Conservation (phyloP, 768 basidiomycete species). For the Arthromyces matolae region DNA sequence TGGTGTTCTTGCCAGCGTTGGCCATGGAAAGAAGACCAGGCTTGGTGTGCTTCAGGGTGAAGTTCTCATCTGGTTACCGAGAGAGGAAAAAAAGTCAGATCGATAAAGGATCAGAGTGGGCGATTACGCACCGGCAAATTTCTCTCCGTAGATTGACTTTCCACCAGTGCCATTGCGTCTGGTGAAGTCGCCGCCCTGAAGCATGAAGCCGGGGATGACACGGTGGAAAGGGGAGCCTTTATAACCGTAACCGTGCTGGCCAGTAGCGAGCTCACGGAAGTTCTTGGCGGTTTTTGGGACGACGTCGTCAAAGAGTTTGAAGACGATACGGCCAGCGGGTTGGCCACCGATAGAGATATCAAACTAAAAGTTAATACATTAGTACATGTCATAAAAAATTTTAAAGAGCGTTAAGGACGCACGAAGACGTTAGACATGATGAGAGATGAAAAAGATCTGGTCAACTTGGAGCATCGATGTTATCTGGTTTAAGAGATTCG, state of each 20-base stretch:
- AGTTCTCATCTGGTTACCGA: slow-evolving; percentile 71
- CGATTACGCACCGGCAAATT: slow-evolving; percentile 50
- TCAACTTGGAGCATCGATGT: slow-evolving; percentile 12
- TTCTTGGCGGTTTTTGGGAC: slow-evolving; percentile 75
- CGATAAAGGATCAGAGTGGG: background rate
- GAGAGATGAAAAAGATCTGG: slow-evolving; percentile 14
- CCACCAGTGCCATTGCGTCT: slow-evolving; percentile 68
- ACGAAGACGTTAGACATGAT: slow-evolving; percentile 39
- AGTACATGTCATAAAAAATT: slow-evolving; percentile 3
- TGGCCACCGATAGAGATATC: slow-evolving; percentile 50
- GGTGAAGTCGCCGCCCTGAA: slow-evolving; percentile 90
- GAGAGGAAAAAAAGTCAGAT: background rate
- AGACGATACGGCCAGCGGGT: slow-evolving; percentile 57
- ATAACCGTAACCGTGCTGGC: slow-evolving; percentile 74
- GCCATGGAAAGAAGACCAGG: slow-evolving; percentile 74
- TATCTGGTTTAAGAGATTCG: slow-evolving; percentile 15
- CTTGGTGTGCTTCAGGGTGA: slow-evolving; percentile 68
- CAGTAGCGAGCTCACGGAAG: slow-evolving; percentile 88
- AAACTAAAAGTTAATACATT: slow-evolving; percentile 42
- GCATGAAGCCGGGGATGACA: slow-evolving; percentile 80
- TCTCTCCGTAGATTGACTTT: slow-evolving; percentile 72
- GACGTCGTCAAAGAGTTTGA: slow-evolving; percentile 81
- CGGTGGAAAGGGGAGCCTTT: slow-evolving; percentile 69
- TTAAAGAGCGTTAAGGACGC: slow-evolving; percentile 15
- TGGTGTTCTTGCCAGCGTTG: slow-evolving; percentile 78